These are phyloP conservation scores for Pseudocercospora cruenta DNA, from an alignment of 2,329 filamentous ascomycete genomes.

Conservation along the genomic window DNA sequence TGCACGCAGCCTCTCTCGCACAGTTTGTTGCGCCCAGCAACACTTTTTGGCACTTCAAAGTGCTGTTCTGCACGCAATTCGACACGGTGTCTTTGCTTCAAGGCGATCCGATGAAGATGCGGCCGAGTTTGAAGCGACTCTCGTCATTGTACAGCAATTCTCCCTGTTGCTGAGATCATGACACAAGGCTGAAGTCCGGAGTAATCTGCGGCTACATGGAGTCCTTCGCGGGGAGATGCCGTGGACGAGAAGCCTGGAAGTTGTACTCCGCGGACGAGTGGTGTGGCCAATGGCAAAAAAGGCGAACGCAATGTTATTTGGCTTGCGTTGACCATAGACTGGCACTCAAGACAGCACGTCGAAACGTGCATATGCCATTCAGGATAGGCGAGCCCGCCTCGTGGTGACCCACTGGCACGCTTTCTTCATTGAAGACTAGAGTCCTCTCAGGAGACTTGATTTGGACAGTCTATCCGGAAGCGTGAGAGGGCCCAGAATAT, in stretches of 20 bases:
- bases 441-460: not conserved
- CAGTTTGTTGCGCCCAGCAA: not conserved
- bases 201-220: not conserved
- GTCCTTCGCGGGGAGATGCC: not conserved
- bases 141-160: not conserved
- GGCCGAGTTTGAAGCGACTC: not conserved
- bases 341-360: not conserved
- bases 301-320: not conserved
- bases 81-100: not conserved
- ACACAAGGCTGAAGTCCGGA: not conserved
- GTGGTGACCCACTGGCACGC: not conserved
- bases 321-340: not conserved
- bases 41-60: not conserved
- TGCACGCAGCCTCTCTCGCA: conserved; percentile 3
- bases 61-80: not conserved
- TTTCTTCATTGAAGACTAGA: not conserved
- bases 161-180: not conserved
- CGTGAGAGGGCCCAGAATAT: not conserved
- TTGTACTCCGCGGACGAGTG: not conserved
- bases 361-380: not conserved
- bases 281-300: not conserved
- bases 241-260: not conserved
- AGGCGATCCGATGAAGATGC: not conserved
- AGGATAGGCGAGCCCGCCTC: not conserved
- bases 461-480: not conserved